Base-by-base conservation (phyloP, 1,284 basidiomycete species). In the Tausonia pullulans region DNA sequence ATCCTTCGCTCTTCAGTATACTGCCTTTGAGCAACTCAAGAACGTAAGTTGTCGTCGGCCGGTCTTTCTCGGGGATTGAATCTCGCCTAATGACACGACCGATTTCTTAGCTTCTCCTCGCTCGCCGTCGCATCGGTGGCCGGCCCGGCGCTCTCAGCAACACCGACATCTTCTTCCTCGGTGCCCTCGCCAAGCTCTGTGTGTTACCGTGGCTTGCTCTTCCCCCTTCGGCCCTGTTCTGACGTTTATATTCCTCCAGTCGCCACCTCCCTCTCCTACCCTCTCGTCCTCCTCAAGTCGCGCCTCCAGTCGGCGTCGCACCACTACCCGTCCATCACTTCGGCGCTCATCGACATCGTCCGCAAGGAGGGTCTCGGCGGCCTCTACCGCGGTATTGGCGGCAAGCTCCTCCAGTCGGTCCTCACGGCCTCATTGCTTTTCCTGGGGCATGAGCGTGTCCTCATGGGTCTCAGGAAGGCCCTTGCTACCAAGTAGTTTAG, bases 361-460 rank as follows among this genome's bases (percentile, higher is more conserved):
- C 79, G 79, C 69, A 84, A 86, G 61, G 90, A 94, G 74, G 90
- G 92, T 0, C 67, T 91, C 41, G 61, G 10, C 16, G 91, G 92
- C 1, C 76, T 95, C 11, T 96, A 94, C 79, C 87, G 84, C 70
- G 92, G 92, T 4, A 81, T 92, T 50, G 80, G 82, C 39, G 88
- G 85, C 72, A 95, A 96, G 77, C 83, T 97, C 10, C 69, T 87
- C 5, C 93, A 96, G 77, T 91, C 88, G 65, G 89, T 95, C 10
- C 80, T 94, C 55, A 93, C 90, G 5, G 91, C 91, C 13, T 89
- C 90, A 10, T 90, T 95, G 71, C 80, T 95, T 69, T 95, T 95
- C 71, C 87, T 85, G 14, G 83, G 86, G 8, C 90, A 94, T 75
- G 81, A 84, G 69, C 80, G 89, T 68, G 76, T 79, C 64, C 79